Conservation (phyloP, 306 rosid genomes). For the Rosa multiflora region DNA sequence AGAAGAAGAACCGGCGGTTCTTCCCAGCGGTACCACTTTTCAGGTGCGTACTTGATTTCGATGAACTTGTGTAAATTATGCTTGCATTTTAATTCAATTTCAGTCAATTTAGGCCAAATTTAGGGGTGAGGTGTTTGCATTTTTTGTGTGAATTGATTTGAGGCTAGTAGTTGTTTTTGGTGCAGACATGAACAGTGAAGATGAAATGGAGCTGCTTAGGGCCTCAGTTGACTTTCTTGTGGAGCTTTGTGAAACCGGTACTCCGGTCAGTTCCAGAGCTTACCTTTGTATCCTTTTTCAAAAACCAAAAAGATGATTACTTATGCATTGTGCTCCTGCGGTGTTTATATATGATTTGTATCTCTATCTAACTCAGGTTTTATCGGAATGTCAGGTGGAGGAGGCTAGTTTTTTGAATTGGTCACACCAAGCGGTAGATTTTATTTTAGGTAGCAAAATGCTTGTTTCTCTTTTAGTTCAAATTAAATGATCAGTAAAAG, state of each 20-base stretch:
- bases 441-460: slow-evolving; percentile 62
- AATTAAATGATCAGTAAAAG: background rate
- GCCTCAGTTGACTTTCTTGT: slow-evolving; percentile 83
- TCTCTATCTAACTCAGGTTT: too few species aligned
- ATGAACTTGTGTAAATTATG: too few species aligned
- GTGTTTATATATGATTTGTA: too few species aligned
- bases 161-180: background rate
- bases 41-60: slow-evolving; percentile 42
- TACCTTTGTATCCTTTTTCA: background rate
- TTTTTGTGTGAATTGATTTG: background rate
- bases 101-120: background rate
- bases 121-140: background rate
- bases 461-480: background rate
- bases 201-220: slow-evolving; percentile 73
- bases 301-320: background rate
- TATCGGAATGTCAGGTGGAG: too few species aligned
- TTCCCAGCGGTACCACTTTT: slow-evolving; percentile 35
- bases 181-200: slow-evolving; percentile 55
- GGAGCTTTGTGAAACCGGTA: slow-evolving; percentile 67
- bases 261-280: slow-evolving; percentile 44
- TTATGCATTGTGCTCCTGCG: background rate
- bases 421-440: slow-evolving; percentile 87
- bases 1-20: slow-evolving; percentile 49
- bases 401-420: too few species aligned
- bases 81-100: background rate